A percentile compares a stretch with the other conserved stretches of the same genome.
These are phyloP conservation scores for Vicia sativa DNA, from an alignment of 306 rosid species.

Conservation along the genomic window DNA sequence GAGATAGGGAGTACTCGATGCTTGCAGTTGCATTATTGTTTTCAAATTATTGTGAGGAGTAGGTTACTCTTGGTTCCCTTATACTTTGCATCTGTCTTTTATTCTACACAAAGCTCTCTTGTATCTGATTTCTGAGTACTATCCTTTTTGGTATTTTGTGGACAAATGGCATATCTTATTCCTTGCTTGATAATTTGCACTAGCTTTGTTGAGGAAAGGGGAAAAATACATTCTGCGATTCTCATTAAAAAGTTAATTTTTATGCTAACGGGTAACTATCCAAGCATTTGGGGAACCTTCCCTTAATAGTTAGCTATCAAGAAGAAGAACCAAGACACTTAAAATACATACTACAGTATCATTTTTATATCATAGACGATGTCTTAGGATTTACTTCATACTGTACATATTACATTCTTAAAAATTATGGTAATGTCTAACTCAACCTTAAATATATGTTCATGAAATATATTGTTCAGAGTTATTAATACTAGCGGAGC, in stretches of 20 bases:
- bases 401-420: too few species aligned
- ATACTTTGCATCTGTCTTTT: neutral
- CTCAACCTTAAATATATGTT: too few species aligned
- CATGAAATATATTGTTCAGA: too few species aligned
- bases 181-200: neutral
- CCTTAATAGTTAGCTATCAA: neutral
- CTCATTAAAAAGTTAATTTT: neutral
- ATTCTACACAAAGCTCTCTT: neutral
- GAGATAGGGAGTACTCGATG: neutral
- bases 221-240: neutral
- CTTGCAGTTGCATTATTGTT: neutral
- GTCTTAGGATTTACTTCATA: neutral
- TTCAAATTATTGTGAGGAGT: too few species aligned
- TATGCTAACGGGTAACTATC: neutral
- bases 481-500: too few species aligned
- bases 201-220: constrained; percentile 1
- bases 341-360: too few species aligned
- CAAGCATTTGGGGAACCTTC: neutral
- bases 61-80: too few species aligned
- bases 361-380: neutral
- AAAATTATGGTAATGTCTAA: too few species aligned
- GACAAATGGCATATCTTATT: neutral
- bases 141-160: too few species aligned
- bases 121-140: neutral
- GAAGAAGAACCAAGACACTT: neutral